Conservation (phyloP, 164 flowering plant genomes). For the Stephania cephalantha region DNA sequence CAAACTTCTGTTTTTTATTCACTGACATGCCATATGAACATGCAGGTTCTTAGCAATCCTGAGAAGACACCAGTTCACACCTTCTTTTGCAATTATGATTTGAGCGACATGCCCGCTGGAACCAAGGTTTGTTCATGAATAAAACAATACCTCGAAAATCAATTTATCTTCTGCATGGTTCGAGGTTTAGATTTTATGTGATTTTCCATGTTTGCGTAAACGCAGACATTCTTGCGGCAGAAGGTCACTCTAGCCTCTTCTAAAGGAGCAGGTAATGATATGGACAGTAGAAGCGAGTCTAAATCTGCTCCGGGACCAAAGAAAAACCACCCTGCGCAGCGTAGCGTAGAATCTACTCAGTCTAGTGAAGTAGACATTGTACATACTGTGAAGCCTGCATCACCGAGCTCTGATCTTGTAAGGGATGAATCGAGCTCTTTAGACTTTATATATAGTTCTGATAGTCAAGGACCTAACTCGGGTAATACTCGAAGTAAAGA, state of each 20-base stretch:
- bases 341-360: conserved; percentile 12
- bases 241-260: conserved; percentile 62
- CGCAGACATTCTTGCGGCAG: conserved; percentile 87
- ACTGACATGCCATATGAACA: conserved; percentile 6
- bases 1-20: neutral
- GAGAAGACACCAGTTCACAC: conserved; percentile 92
- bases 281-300: conserved; percentile 19
- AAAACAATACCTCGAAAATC: neutral
- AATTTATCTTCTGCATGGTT: neutral
- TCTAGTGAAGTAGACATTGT: conserved; percentile 11
- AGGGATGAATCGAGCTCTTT: conserved; percentile 20
- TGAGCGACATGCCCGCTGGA: conserved; percentile 95
- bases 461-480: conserved; percentile 13
- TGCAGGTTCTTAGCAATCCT: conserved; percentile 91
- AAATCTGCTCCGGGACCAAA: conserved; percentile 14
- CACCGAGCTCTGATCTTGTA: conserved; percentile 14
- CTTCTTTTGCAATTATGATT: conserved; percentile 86
- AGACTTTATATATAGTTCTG: conserved; percentile 17
- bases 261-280: conserved; percentile 22
- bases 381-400: conserved; percentile 12
- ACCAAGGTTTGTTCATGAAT: conserved; percentile 54
- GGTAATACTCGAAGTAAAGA: neutral
- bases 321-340: conserved; percentile 12
- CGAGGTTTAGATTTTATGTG: neutral
- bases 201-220: conserved; percentile 5